A percentile compares a stretch with the other conserved stretches of the same genome.
Evolutionary conservation across 768 basidiomycete genomes (phyloP).

Genomic region (Mycena haematopus): DNA sequence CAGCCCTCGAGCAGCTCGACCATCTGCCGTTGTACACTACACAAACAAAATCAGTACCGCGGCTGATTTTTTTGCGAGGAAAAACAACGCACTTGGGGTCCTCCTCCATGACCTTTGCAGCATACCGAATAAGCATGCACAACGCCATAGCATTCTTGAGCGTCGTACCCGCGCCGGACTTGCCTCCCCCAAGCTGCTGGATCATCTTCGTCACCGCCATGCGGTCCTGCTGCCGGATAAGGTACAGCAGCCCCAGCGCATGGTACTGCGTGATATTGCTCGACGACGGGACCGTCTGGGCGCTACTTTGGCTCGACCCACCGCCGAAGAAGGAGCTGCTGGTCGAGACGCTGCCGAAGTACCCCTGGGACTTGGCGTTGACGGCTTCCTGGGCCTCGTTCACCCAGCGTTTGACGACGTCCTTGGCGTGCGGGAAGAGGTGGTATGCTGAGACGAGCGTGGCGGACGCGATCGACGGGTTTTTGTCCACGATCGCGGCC

Average conservation of each 20-base stretch:
- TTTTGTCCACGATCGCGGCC: constrained; percentile 97
- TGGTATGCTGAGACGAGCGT: constrained; percentile 98
- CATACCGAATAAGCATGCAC: constrained; percentile 98
- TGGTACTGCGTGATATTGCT: constrained; percentile 98
- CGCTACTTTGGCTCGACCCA: constrained; percentile 57
- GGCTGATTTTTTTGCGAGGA: background rate
- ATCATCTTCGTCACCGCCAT: constrained; percentile 99
- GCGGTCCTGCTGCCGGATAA: constrained; percentile 95
- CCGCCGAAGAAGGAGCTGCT: constrained; percentile 77
- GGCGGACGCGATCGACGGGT: constrained; percentile 93
- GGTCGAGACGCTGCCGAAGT: constrained; percentile 64
- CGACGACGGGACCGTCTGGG: constrained; percentile 84
- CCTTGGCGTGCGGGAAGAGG: constrained; percentile 90
- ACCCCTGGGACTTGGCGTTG: constrained; percentile 79
- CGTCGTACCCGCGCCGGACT: constrained; percentile 81
- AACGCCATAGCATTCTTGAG: constrained; percentile 96
- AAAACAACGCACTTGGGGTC: constrained; percentile 85
- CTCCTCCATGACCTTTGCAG: constrained; percentile 98
- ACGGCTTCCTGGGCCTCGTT: constrained; percentile 98
- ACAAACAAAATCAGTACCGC: constrained; percentile 17
- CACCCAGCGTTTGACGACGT: constrained; percentile 99
- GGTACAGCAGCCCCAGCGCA: constrained; percentile 89
- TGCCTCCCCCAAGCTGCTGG: constrained; percentile 92
- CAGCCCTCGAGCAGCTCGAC: constrained; percentile 93
- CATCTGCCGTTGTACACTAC: constrained; percentile 90